Evolutionary conservation across 495 filamentous ascomycete species (phyloP).

Genomic region (Penicillium diatomitis): DNA sequence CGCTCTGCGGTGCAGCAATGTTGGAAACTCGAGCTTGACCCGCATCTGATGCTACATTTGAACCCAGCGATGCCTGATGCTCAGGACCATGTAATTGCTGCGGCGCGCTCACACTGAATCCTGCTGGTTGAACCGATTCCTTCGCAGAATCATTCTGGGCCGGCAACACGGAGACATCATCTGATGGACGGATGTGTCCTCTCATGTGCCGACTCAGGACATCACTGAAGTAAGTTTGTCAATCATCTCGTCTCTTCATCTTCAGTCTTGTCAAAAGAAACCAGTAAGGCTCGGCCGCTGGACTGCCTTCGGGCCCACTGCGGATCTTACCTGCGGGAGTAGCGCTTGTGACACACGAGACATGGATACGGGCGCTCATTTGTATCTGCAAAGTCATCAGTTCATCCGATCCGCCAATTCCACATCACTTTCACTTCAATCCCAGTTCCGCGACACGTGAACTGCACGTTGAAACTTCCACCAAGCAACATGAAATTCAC

Average conservation of each 20-base stretch:
- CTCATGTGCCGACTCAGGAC: slow-evolving; percentile 44
- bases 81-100: slow-evolving; percentile 6
- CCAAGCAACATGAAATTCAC: no score
- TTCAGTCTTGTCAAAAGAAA: no score
- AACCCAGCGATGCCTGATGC: slow-evolving; percentile 15
- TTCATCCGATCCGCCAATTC: no score
- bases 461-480: no score
- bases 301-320: not conserved
- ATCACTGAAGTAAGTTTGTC: slow-evolving; percentile 24
- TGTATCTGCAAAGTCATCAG: slow-evolving; percentile 27
- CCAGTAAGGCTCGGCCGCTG: no score
- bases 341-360: slow-evolving; percentile 42
- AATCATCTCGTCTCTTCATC: no score
- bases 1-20: slow-evolving; percentile 15
- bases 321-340: slow-evolving; percentile 39
- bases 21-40: slow-evolving; percentile 9
- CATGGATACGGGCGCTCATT: slow-evolving; percentile 47
- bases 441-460: no score
- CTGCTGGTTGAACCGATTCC: slow-evolving; percentile 12
- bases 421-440: no score
- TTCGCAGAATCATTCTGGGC: slow-evolving; percentile 11
- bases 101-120: slow-evolving; percentile 9
- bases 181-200: slow-evolving; percentile 28
- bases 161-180: slow-evolving; percentile 11
- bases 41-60: slow-evolving; percentile 6